Evolutionary conservation across 129 eudicot genomes (phyloP).

Genomic region (Lactuca saligna): DNA sequence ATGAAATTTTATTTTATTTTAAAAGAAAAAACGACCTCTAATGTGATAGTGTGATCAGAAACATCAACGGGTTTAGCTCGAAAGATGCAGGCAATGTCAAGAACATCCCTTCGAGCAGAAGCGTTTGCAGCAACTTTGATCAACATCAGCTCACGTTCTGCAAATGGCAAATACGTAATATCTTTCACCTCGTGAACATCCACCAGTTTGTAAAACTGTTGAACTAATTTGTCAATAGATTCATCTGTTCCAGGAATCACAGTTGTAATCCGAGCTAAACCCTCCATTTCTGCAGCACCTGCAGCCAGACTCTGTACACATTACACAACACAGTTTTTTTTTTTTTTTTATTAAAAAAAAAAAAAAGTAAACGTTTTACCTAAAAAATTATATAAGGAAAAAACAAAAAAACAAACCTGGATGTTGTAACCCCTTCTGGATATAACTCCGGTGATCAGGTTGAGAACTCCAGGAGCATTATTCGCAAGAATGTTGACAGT

Average conservation of each 20-base stretch:
- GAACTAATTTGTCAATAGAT: slow-evolving; percentile 69
- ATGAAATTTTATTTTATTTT: neutral
- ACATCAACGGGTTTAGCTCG: slow-evolving; percentile 96
- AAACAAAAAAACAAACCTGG: slow-evolving; percentile 50
- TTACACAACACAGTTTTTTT: neutral
- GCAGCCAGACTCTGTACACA: slow-evolving; percentile 79
- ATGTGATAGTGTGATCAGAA: slow-evolving; percentile 89
- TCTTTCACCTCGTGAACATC: slow-evolving; percentile 89
- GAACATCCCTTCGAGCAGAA: slow-evolving; percentile 79
- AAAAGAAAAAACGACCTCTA: slow-evolving; percentile 51
- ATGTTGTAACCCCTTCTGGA: slow-evolving; percentile 88
- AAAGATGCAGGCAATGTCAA: slow-evolving; percentile 89
- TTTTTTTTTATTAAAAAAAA: neutral
- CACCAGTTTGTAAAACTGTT: slow-evolving; percentile 74
- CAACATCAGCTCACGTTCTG: slow-evolving; percentile 89
- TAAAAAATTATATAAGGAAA: neutral
- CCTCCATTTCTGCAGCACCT: slow-evolving; percentile 82
- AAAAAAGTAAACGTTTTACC: neutral
- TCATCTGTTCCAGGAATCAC: slow-evolving; percentile 91
- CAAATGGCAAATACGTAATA: slow-evolving; percentile 77
- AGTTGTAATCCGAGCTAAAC: slow-evolving; percentile 87
- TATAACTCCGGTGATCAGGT: slow-evolving; percentile 73
- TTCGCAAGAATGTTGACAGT: slow-evolving; percentile 82
- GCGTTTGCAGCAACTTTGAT: slow-evolving; percentile 78
- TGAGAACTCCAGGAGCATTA: slow-evolving; percentile 88